phyloP scores from a whole-genome alignment of 306 rosid genomes.

The Cicer arietinum region DNA sequence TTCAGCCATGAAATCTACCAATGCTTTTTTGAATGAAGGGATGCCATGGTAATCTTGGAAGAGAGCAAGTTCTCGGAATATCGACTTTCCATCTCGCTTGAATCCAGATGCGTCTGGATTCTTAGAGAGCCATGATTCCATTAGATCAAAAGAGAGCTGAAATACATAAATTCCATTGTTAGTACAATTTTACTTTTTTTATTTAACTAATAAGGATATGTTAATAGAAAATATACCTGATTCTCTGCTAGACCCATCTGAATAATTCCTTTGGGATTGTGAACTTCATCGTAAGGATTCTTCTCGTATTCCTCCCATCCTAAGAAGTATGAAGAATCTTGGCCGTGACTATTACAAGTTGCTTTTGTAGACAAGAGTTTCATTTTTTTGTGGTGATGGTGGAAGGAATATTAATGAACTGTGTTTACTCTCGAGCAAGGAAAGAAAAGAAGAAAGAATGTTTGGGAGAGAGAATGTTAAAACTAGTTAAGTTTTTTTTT shows the following conservation, averaged over 20 bases:
- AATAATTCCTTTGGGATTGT: conserved; percentile 80
- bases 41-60: conserved; percentile 95
- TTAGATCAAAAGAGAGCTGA: conserved; percentile 82
- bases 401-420: background rate
- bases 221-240: conserved; percentile 56
- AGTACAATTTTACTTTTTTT: no score
- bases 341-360: conserved; percentile 83
- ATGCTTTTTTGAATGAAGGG: conserved; percentile 77
- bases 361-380: conserved; percentile 71
- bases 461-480: conserved; percentile 11
- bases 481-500: conserved; percentile 14
- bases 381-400: conserved; percentile 48
- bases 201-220: background rate
- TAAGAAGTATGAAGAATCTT: conserved; percentile 91
- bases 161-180: background rate
- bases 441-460: conserved; percentile 6
- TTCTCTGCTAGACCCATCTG: conserved; percentile 98
- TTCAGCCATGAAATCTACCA: conserved; percentile 82
- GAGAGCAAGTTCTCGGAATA: conserved; percentile 88
- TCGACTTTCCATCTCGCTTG: conserved; percentile 74
- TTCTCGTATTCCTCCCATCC: conserved; percentile 96
- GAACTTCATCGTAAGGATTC: conserved; percentile 67
- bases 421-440: background rate
- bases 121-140: conserved; percentile 78
- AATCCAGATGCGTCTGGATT: conserved; percentile 81